A percentile compares a stretch with the other conserved stretches of the same genome.
Conservation (phyloP, 257 asterid genomes). For the Salvia rosmarinus region DNA sequence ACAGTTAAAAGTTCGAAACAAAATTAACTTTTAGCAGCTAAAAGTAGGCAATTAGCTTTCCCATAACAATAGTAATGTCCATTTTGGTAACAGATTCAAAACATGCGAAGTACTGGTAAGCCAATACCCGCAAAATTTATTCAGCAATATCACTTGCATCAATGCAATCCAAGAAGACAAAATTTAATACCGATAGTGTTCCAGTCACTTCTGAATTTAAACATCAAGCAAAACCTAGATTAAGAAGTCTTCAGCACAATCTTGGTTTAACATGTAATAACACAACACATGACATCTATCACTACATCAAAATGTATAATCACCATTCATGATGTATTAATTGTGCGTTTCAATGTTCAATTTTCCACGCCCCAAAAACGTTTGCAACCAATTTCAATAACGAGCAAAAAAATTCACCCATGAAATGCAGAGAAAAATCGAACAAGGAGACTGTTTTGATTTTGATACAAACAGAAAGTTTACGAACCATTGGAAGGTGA, state of each 20-base stretch:
- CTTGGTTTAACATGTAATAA: neutral
- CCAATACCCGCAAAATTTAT: neutral
- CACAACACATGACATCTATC: neutral
- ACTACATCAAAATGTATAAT: too few species aligned
- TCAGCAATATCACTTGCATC: neutral
- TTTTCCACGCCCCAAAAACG: too few species aligned
- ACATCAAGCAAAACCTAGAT: neutral
- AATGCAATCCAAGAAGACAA: conserved; percentile 1
- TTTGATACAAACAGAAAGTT: too few species aligned
- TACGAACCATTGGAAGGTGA: too few species aligned
- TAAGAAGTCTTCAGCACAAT: neutral
- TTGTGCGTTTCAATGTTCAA: too few species aligned
- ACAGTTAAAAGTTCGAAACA: neutral
- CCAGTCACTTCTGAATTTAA: neutral
- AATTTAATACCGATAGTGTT: neutral
- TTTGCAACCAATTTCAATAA: too few species aligned
- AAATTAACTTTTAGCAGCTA: neutral
- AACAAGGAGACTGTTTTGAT: too few species aligned
- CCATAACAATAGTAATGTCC: neutral
- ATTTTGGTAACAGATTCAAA: neutral
- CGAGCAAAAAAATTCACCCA: too few species aligned
- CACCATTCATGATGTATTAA: too few species aligned
- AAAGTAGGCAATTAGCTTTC: neutral
- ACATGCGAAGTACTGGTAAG: neutral
- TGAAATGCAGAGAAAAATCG: too few species aligned